Conservation (phyloP, 2,329 filamentous ascomycete genomes). For the Botryotinia globosa region DNA sequence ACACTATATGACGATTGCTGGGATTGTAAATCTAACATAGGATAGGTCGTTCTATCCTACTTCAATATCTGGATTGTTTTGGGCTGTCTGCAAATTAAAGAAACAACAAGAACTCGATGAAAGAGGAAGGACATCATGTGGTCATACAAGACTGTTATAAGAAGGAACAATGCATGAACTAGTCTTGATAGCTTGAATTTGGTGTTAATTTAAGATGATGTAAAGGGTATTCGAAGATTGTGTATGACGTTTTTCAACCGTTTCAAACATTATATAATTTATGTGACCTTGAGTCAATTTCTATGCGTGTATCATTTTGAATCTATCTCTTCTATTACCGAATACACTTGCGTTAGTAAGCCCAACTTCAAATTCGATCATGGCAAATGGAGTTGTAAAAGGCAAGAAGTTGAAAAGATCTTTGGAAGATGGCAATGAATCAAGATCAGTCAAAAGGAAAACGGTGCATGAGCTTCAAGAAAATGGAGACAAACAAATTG, state of each 20-base stretch:
- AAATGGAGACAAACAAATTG: neutral
- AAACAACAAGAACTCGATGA: neutral
- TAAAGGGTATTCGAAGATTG: neutral
- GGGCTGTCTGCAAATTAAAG: neutral
- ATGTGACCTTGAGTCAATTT: neutral
- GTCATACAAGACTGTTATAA: neutral
- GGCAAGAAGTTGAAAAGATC: neutral
- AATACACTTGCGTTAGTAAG: neutral
- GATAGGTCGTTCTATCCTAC: neutral
- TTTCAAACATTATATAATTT: neutral
- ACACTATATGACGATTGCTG: too few relatives aligned
- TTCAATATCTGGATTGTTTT: neutral
- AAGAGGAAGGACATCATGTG: neutral
- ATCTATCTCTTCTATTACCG: neutral
- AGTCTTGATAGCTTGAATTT: neutral
- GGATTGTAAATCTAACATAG: too few relatives aligned
- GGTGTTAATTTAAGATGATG: neutral
- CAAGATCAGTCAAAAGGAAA: neutral
- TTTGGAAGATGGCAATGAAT: neutral
- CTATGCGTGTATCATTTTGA: neutral
- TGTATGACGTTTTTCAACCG: neutral
- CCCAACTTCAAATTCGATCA: neutral
- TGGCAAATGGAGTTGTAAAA: neutral
- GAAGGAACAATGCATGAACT: neutral
- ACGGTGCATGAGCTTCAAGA: neutral